Base-by-base conservation (phyloP, 129 eudicot genomes). In the Deinandra increscens region DNA sequence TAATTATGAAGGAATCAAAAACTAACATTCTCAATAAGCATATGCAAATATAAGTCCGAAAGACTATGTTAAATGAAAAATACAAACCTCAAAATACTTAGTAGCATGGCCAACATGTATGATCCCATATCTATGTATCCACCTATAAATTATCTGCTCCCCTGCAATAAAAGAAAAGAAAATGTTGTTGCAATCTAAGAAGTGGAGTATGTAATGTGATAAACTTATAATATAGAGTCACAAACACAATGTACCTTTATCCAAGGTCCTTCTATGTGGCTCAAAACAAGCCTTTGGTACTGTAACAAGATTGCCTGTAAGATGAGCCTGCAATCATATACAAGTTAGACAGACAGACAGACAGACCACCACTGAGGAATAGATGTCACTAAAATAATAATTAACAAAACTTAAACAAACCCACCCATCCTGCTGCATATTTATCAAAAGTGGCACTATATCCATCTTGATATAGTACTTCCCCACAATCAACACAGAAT, bases 401-500 rank as follows among this genome's bases (percentile, higher is more conserved):
- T n/a, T n/a, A 26, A 26, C 13, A 48, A 51, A 34, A 7, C 6
- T 2, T 33, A 31, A 58, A 31, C 79, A 26, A 26, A 26, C 31
- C 60, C 37, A 82, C 83, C 81, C 71, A 79, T 14, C 87, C 82
- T 4, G 69, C 73, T 12, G 84, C 42, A 39, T 73, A 71, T 67
- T 83, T 83, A 51, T 46, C 67, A 63, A 83, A 83, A 49, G 79
- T 76, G 45, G 67, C 55, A 20, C 79, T 58, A 22, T 45, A 83
- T 18, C 61, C 14, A 53, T 83, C 82, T 54, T 76, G 70, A 37
- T 39, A 66, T n/a, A 70, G 53, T n/a, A 83, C 68, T 79, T 76
- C 79, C 5, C 87, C 87, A 61, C 87, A 83, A 9, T 55, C 73
- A 39, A 77, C 69, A 68, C 87, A 83, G 17, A 81, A 83, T 66